These are phyloP conservation scores for Colletotrichum falcatum DNA, from an alignment of 2,329 filamentous ascomycete genomes.

Conservation along the genomic window DNA sequence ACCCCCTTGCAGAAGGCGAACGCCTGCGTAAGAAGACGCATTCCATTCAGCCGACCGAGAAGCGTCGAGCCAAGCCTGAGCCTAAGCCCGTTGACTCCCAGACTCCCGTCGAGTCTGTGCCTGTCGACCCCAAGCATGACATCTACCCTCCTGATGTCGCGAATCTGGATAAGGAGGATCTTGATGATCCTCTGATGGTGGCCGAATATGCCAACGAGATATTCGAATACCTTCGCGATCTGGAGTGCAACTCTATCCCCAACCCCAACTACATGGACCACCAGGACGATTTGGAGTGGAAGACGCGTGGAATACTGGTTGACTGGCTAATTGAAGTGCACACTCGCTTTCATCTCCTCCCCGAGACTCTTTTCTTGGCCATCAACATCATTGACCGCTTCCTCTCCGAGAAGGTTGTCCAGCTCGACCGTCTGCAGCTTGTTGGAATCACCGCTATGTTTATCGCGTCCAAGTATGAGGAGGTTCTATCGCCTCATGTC, in stretches of 20 bases:
- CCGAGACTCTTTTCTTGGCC: slow-evolving; percentile 94
- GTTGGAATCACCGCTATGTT: slow-evolving; percentile 99
- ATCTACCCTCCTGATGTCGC: slow-evolving; percentile 57
- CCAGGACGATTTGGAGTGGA: slow-evolving; percentile 97
- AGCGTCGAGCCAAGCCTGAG: slow-evolving; percentile 48
- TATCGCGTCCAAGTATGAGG: slow-evolving; percentile 98
- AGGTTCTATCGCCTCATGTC: slow-evolving; percentile 96
- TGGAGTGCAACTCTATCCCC: slow-evolving; percentile 82
- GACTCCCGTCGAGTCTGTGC: slow-evolving; percentile 38
- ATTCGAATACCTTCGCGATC: slow-evolving; percentile 91
- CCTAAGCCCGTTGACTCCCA: slow-evolving; percentile 28
- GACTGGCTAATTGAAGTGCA: slow-evolving; percentile 99
- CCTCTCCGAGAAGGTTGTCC: slow-evolving; percentile 93
- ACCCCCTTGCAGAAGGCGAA: slow-evolving; percentile 72
- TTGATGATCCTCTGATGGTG: slow-evolving; percentile 96
- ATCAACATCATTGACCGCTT: slow-evolving; percentile 99
- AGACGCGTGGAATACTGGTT: slow-evolving; percentile 95
- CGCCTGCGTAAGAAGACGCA: slow-evolving; percentile 75
- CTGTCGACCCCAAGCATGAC: slow-evolving; percentile 41
- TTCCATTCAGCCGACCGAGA: slow-evolving; percentile 51
- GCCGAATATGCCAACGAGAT: slow-evolving; percentile 98
- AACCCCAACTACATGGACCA: slow-evolving; percentile 96
- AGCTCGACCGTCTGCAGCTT: slow-evolving; percentile 94
- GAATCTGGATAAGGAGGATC: slow-evolving; percentile 86
- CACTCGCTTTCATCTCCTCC: slow-evolving; percentile 93